Conservation (phyloP, 176 grass and related monocot genomes). For the Oryza meridionalis region DNA sequence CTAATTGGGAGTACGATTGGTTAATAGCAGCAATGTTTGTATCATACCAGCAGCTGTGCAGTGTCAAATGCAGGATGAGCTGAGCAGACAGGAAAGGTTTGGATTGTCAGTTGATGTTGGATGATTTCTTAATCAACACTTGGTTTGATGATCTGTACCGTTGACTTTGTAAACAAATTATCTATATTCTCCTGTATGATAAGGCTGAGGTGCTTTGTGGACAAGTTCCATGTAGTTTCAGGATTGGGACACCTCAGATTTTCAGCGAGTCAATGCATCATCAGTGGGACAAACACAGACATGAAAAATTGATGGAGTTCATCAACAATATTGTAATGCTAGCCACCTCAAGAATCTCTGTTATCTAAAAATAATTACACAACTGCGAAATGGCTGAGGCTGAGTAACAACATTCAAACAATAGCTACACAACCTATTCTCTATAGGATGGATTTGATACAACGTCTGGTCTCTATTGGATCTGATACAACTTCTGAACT, state of each 20-base stretch:
- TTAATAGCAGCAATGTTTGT: no score
- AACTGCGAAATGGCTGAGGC: background rate
- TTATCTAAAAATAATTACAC: constrained; percentile 10
- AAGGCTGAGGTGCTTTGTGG: background rate
- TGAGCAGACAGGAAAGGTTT: no score
- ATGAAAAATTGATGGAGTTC: background rate
- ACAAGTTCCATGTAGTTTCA: background rate
- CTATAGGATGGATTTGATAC: background rate
- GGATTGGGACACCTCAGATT: background rate
- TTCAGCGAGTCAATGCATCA: constrained; percentile 4
- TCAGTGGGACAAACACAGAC: background rate
- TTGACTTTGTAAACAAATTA: constrained; percentile 1
- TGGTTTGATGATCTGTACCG: background rate
- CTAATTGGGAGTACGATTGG: no score
- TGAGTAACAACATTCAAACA: constrained; percentile 2
- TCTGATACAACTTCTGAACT: background rate
- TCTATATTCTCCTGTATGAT: background rate
- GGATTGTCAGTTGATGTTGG: background rate
- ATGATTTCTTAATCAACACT: background rate
- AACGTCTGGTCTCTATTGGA: background rate
- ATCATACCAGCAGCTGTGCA: no score
- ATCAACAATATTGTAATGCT: background rate
- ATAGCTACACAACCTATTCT: background rate
- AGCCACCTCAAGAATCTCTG: constrained; percentile 6
- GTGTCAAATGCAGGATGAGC: no score